Conservation (phyloP, 768 basidiomycete genomes). For the Ramaria sp. region DNA sequence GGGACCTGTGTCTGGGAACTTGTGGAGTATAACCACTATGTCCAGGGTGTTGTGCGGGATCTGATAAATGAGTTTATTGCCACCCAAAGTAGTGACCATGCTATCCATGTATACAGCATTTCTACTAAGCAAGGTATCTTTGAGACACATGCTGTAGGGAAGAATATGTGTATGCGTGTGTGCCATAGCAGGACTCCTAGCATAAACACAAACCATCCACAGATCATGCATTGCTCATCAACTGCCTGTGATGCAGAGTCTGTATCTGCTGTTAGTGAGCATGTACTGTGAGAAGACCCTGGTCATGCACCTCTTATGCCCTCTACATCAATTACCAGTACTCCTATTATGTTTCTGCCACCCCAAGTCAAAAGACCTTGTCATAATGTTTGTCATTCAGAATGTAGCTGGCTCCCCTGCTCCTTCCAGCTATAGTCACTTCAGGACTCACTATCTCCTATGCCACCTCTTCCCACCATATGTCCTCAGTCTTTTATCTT, state of each 20-base stretch:
- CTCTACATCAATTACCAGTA: no score
- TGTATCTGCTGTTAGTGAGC: no score
- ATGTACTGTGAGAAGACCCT: no score
- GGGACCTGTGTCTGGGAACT: no score
- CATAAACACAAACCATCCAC: slow-evolving; percentile 50
- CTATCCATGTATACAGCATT: slow-evolving; percentile 90
- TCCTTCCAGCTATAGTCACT: no score
- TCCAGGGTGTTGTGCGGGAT: slow-evolving; percentile 94
- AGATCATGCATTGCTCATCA: slow-evolving; percentile 58
- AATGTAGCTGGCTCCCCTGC: no score
- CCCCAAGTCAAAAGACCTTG: slow-evolving; percentile 55
- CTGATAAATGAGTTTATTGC: slow-evolving; percentile 95
- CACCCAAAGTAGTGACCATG: slow-evolving; percentile 84
- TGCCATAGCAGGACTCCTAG: no score
- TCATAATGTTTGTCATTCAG: no score
- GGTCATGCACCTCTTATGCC: no score
- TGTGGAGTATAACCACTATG: no score
- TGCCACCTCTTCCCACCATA: slow-evolving; percentile 88
- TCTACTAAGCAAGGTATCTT: slow-evolving; percentile 69
- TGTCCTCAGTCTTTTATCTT: slow-evolving; percentile 49
- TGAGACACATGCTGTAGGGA: slow-evolving; percentile 83
- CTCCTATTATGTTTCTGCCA: slow-evolving; percentile 47
- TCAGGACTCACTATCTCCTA: no score
- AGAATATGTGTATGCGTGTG: no score
- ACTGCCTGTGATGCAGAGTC: slow-evolving; percentile 68